Conservation (phyloP, 441 rosid genomes). For the Iberis amara region DNA sequence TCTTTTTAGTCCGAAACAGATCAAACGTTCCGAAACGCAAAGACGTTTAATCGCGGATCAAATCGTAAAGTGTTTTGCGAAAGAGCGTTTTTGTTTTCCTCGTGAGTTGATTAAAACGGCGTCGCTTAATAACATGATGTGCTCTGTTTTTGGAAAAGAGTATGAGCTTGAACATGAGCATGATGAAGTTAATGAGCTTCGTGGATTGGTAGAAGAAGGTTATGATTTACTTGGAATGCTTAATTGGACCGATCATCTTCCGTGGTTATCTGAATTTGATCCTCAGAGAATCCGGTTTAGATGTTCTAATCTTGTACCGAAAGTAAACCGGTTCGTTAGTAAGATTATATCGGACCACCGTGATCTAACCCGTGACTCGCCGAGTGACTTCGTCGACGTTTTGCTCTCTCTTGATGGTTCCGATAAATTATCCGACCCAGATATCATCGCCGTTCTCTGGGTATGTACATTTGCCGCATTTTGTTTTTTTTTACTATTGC, state of each 20-base stretch:
- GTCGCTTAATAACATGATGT: slow-evolving; percentile 87
- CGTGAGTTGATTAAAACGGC: slow-evolving; percentile 65
- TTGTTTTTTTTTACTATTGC: not conserved
- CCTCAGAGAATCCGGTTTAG: slow-evolving; percentile 64
- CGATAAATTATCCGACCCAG: slow-evolving; percentile 56
- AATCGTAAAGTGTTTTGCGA: slow-evolving; percentile 35
- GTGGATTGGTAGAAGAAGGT: slow-evolving; percentile 69
- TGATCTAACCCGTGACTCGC: slow-evolving; percentile 24
- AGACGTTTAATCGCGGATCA: slow-evolving; percentile 42
- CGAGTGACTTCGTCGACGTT: slow-evolving; percentile 71
- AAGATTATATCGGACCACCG: slow-evolving; percentile 57
- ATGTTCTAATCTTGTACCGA: slow-evolving; percentile 62
- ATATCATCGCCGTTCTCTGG: slow-evolving; percentile 86
- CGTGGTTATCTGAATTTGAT: slow-evolving; percentile 64
- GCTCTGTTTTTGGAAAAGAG: slow-evolving; percentile 66
- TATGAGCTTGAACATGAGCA: slow-evolving; percentile 37
- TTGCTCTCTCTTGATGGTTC: slow-evolving; percentile 55
- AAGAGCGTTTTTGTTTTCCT: slow-evolving; percentile 28
- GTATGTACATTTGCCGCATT: slow-evolving; percentile 40
- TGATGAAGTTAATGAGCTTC: slow-evolving; percentile 44
- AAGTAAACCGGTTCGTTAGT: slow-evolving; percentile 63
- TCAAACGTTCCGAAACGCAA: slow-evolving; percentile 49
- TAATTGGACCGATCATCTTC: slow-evolving; percentile 79
- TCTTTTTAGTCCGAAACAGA: slow-evolving; percentile 67
- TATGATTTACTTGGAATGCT: slow-evolving; percentile 62